Evolutionary conservation across 257 asterid genomes (phyloP).

Genomic region (Solanum appendiculatum): DNA sequence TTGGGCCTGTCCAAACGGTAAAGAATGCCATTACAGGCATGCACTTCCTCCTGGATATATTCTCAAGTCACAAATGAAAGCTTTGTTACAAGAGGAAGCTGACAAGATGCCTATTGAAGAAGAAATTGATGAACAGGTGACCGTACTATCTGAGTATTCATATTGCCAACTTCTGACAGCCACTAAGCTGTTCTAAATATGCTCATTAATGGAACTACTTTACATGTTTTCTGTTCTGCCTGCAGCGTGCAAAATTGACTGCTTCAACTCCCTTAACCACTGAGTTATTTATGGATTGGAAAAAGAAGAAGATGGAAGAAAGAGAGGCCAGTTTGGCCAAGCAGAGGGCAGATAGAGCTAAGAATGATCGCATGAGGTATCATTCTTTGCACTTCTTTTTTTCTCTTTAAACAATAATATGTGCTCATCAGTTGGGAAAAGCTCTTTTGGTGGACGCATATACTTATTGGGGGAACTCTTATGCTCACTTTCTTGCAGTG

Average conservation of each 20-base stretch:
- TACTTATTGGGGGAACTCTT: constrained; percentile 4
- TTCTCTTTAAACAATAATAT: not conserved
- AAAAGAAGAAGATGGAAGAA: constrained; percentile 69
- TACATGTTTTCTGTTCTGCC: not conserved
- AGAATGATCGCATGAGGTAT: constrained; percentile 96
- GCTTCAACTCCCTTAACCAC: constrained; percentile 84
- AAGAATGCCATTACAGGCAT: constrained; percentile 85
- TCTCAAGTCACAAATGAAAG: constrained; percentile 96
- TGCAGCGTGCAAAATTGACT: constrained; percentile 70
- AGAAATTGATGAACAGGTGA: constrained; percentile 92
- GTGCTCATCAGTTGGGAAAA: not conserved
- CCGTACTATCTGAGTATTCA: not conserved
- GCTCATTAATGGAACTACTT: not conserved
- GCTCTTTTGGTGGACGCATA: not conserved
- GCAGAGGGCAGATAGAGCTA: constrained; percentile 88
- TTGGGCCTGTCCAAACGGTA: constrained; percentile 96
- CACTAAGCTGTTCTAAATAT: not conserved
- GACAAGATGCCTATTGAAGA: constrained; percentile 75
- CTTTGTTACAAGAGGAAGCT: constrained; percentile 81
- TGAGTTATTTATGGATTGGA: constrained; percentile 84
- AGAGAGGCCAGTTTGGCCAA: constrained; percentile 79
- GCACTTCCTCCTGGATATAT: constrained; percentile 97
- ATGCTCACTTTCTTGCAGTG: constrained; percentile 35
- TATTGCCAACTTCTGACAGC: not conserved
- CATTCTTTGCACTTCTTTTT: not conserved